These are phyloP conservation scores for Neocatenulostroma microsporum DNA, from an alignment of 2,329 filamentous ascomycete species.

Conservation along the genomic window DNA sequence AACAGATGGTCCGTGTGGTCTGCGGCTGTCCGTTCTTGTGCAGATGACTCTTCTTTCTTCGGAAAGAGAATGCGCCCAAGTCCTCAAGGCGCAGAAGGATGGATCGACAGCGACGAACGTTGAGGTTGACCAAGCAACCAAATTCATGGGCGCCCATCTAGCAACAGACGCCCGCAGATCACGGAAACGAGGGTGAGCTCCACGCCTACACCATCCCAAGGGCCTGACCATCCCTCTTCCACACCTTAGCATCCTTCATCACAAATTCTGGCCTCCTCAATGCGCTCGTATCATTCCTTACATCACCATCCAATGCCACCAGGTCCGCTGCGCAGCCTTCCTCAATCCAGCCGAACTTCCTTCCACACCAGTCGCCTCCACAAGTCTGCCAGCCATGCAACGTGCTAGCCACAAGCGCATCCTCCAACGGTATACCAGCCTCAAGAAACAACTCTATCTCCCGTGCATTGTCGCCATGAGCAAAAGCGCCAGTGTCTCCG, in stretches of 20 bases:
- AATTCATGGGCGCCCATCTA: too few relatives aligned
- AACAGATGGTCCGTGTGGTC: too few relatives aligned
- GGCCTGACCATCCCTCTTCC: conserved; percentile 33
- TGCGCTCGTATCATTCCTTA: conserved; percentile 33
- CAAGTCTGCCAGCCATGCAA: conserved; percentile 51
- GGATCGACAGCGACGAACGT: too few relatives aligned
- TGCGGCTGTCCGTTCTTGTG: too few relatives aligned
- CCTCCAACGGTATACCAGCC: conserved; percentile 44
- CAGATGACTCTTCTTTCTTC: too few relatives aligned
- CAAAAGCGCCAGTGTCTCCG: conserved; percentile 48
- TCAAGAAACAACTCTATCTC: conserved; percentile 50
- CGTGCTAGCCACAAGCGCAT: conserved; percentile 45
- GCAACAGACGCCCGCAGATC: too few relatives aligned
- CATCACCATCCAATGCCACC: conserved; percentile 42
- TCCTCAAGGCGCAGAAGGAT: too few relatives aligned
- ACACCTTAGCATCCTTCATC: conserved; percentile 51
- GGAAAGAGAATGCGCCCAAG: too few relatives aligned
- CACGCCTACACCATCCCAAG: conserved; percentile 18
- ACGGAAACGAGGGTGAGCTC: too few relatives aligned
- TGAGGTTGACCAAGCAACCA: too few relatives aligned
- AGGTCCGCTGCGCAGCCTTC: conserved; percentile 46
- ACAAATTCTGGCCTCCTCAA: conserved; percentile 47
- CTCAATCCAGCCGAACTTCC: conserved; percentile 47
- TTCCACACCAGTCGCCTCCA: conserved; percentile 45
- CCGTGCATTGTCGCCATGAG: conserved; percentile 46